Evolutionary conservation across 2,329 filamentous ascomycete genomes (phyloP), one percentile per base, ranked within the genome.

Genomic region (Aspergillus transmontanensis): DNA sequence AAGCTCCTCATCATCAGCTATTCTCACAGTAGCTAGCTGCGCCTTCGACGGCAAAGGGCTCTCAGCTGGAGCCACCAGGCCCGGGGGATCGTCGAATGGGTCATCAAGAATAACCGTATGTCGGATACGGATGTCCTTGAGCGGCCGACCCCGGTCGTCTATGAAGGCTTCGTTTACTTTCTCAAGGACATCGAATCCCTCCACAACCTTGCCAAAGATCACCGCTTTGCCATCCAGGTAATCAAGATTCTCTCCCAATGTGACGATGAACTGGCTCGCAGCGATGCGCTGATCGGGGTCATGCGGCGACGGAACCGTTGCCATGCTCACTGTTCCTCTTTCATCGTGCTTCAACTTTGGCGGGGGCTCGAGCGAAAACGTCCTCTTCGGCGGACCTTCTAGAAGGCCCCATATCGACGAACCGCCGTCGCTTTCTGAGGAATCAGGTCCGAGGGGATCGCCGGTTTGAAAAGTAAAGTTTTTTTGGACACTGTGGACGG

Each of bases 401-500:
- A 96, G 76, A 59, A 93, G 78, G 48, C 93, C 93, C 94, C 94
- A 98, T 82, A 98, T 93, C 50, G 93, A 96, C 55, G 89, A 91
- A 68, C 95, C 94, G 69, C 94, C 94, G 86, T 98, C 93, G 71
- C 94, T 97, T 54, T 93, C 88, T 70, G 87, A 83, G 16, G 93
- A 92, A 62, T 90, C 87, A 14, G 94, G 94, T 14, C 95, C 94
- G 59, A 98, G 89, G 14, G 94, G 94, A 74, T 98, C 95, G 76
- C 94, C 94, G 36, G 92, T 96, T 79, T 98, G 94, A 80, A 97
- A 97, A 65, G 94, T 96, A 80, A 97, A 98, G 79, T 93, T 89
- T 77, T 94, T 95, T 76, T 97, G 95, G 43, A 99, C 87, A 69
- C 90, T 93, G 81, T 97, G 92, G 60, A 98, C 83, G 30, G 94